Base-by-base conservation (phyloP, 768 basidiomycete species). In the Podaxis sp. region DNA sequence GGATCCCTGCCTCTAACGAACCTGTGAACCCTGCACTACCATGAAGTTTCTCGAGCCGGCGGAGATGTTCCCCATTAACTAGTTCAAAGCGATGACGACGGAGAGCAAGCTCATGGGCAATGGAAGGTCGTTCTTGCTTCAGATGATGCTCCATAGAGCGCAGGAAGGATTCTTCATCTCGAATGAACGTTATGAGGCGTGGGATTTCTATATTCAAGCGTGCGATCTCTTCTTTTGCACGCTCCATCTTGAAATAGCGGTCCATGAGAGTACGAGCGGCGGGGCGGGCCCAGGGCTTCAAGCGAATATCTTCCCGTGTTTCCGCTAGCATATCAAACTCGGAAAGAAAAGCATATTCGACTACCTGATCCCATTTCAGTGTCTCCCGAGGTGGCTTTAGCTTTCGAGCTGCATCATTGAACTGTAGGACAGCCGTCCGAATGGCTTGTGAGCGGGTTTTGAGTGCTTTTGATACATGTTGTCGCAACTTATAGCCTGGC, bases 201-300 rank as follows among this genome's bases (percentile, higher is more conserved):
- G 15, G 20, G 8, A 64, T 64, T 33, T 64, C 58, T 28, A 64
- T 37, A 24, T 64, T 55, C 4, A 64, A n/a, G 4, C 64, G 51
- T 10, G 3, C 10, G 28, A 64, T 56, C 48, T 64, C 64, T 33
- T 64, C 63, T 6, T 37, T 20, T 2, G 63, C 57, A 15, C 63
- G 57, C n/a, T 54, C 41, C 15, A 64, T 60, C 22, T 46, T 58
- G 38, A 59, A 58, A 28, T 60, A 46, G 5, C 26, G 8, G 40
- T 64, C 58, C 38, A 64, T 60, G 1, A 58, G 37, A 2, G 37
- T 28, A 2, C 58, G 64, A 10, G 38, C 52, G 6, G 46, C 56
- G 20, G 57, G 57, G 8, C 46, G 33, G 1, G 24, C 33, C 64
- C 64, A 64, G 6, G 50, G 58, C 6, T 12, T 46, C 5, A 4